phyloP scores from a whole-genome alignment of 2,329 filamentous ascomycete genomes.

The Fusarium marasasianum region DNA sequence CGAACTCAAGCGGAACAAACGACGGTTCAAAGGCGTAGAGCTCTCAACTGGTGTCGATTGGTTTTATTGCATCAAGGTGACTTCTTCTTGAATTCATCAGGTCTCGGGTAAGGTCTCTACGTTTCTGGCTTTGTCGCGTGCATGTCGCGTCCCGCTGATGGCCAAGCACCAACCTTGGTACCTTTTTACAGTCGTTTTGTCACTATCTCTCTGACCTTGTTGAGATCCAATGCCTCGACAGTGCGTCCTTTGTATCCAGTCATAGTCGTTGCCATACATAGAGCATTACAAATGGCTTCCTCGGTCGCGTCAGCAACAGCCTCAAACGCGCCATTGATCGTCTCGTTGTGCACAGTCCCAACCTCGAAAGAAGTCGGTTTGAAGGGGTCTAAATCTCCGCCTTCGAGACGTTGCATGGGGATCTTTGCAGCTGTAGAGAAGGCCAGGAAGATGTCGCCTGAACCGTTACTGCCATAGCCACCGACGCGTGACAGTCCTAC shows the following conservation, averaged over 20 bases:
- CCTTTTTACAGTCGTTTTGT: constrained; percentile 32
- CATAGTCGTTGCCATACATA: constrained; percentile 69
- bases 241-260: constrained; percentile 60
- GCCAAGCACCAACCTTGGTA: fast-evolving
- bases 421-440: constrained; percentile 70
- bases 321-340: constrained; percentile 69
- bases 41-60: fast-evolving
- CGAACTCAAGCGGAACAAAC: background rate
- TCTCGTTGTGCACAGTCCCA: constrained; percentile 60
- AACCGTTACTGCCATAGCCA: constrained; percentile 68
- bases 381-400: constrained; percentile 51
- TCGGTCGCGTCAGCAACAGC: constrained; percentile 70
- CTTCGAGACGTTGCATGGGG: constrained; percentile 45
- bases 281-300: constrained; percentile 71
- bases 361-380: constrained; percentile 41
- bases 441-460: constrained; percentile 73
- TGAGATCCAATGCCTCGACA: constrained; percentile 61
- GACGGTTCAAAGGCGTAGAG: background rate
- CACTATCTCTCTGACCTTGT: constrained; percentile 57
- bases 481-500: constrained; percentile 69
- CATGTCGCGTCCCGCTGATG: background rate
- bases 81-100: background rate
- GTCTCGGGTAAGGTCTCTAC: background rate
- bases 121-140: too few relatives aligned
- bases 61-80: too few relatives aligned